Evolutionary conservation across 495 filamentous ascomycete species (phyloP).

Genomic region (Neurospora discreta): DNA sequence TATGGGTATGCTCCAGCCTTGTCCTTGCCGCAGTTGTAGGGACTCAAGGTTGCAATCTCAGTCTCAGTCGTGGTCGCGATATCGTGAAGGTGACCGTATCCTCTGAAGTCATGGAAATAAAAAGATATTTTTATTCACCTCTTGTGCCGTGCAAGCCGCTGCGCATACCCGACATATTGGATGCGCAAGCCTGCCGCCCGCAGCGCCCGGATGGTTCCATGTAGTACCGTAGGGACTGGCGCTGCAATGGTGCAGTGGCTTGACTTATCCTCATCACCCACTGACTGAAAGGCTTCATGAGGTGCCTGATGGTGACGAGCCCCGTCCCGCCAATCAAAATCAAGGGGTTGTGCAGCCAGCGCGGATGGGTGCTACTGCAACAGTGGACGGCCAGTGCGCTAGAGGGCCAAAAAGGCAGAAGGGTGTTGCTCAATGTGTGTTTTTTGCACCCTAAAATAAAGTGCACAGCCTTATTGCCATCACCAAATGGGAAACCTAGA

Average conservation of each 20-base stretch:
- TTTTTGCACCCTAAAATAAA: slow-evolving; percentile 14
- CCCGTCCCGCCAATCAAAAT: not conserved
- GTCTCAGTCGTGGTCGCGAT: not conserved
- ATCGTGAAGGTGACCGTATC: slow-evolving; percentile 6
- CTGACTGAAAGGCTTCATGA: not conserved
- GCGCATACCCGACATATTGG: slow-evolving; percentile 18
- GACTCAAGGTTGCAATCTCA: not conserved
- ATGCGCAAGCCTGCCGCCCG: slow-evolving; percentile 11
- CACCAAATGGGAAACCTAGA: slow-evolving; percentile 1
- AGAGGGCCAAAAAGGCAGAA: not conserved
- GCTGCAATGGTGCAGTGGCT: slow-evolving; percentile 14
- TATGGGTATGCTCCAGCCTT: not conserved
- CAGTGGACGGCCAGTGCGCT: not conserved
- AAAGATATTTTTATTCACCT: slow-evolving; percentile 24
- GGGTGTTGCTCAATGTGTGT: slow-evolving; percentile 2
- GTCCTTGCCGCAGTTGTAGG: not conserved
- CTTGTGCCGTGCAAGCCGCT: slow-evolving; percentile 18
- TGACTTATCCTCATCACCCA: not conserved
- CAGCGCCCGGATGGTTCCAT: slow-evolving; percentile 3
- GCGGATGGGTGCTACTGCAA: not conserved
- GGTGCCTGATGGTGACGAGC: not conserved
- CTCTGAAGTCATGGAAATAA: not conserved
- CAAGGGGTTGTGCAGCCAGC: not conserved
- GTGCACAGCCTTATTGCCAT: slow-evolving; percentile 23
- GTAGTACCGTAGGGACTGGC: not conserved